Base-by-base conservation (phyloP, 2,329 filamentous ascomycete species). In the Aspergillus sp. region DNA sequence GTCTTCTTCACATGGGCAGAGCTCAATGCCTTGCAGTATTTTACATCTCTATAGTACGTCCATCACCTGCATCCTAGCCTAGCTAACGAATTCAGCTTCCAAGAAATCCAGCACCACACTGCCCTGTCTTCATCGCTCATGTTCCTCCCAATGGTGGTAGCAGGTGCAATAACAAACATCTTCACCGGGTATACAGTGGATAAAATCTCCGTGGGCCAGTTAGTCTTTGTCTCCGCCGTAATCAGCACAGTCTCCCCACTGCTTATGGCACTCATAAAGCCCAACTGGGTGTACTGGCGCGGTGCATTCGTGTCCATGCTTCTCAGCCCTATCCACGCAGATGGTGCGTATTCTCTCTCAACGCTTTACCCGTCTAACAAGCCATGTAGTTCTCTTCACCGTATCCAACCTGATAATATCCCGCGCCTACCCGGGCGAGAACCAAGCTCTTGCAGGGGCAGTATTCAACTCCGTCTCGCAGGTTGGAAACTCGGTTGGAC, bases 391-490 rank as follows among this genome's bases (percentile, higher is more conserved):
- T n/a, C 56, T 87, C 3, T 86, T 84, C 67, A 86, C 82, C 0
- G 77, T 86, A 1, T 82, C 79, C 0, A 72, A 82, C 17, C 76
- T 87, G 19, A 69, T 86, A 3, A 78, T 86, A 5, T 77, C 79
- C 0, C 79, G 82, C 9, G 77, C 76, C 5, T 87, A 86, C 59
- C 80, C 83, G 0, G 73, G 77, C 17, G 70, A 82, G 5, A 84
- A 76, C 2, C 83, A 87, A 56, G 81, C 80, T 0, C 71, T 87
- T 0, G 83, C 83, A 0, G 85, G 84, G 0, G 83, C 82, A 0
- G 83, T 87, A 0, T 86, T 86, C 67, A 85, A 83, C 58, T 84
- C 83, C 0, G 74, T 81, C 0, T 71, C 77, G 0, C 82, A 86
- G 61, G 79, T 86, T 56, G 83, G 83, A 0, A 78, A 77, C n/a